Conservation (phyloP, 306 rosid genomes). For the Sicyos edulis region DNA sequence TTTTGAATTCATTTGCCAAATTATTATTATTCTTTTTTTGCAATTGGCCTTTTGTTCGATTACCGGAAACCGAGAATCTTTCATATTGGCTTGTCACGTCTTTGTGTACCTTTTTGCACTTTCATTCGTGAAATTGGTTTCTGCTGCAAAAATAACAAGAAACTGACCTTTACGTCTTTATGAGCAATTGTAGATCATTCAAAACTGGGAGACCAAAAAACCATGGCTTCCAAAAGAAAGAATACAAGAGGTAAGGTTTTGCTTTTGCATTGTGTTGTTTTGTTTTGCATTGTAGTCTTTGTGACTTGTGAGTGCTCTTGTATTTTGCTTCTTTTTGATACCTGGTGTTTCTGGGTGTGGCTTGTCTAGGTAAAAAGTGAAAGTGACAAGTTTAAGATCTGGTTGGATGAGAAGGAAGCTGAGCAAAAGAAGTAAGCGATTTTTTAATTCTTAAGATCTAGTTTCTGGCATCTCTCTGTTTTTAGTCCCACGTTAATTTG, state of each 20-base stretch:
- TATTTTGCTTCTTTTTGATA: background rate
- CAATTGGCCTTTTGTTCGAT: background rate
- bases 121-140: background rate
- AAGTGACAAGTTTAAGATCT: constrained; percentile 59
- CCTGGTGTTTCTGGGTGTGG: constrained; percentile 14
- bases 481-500: constrained; percentile 6
- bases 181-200: constrained; percentile 48
- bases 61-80: background rate
- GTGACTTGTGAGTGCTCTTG: constrained; percentile 8
- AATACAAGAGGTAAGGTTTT: constrained; percentile 58
- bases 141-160: background rate
- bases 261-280: constrained; percentile 1
- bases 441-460: background rate
- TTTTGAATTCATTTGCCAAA: background rate
- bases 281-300: background rate
- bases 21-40: background rate
- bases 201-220: constrained; percentile 65
- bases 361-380: constrained; percentile 47
- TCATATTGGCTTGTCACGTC: background rate
- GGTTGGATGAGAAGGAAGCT: constrained; percentile 79
- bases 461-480: background rate
- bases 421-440: constrained; percentile 75
- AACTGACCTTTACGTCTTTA: constrained; percentile 5
- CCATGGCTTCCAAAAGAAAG: constrained; percentile 74
- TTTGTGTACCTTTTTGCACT: background rate